Base-by-base conservation (phyloP, 345 rosid genomes). In the Eucalyptus curtisii region DNA sequence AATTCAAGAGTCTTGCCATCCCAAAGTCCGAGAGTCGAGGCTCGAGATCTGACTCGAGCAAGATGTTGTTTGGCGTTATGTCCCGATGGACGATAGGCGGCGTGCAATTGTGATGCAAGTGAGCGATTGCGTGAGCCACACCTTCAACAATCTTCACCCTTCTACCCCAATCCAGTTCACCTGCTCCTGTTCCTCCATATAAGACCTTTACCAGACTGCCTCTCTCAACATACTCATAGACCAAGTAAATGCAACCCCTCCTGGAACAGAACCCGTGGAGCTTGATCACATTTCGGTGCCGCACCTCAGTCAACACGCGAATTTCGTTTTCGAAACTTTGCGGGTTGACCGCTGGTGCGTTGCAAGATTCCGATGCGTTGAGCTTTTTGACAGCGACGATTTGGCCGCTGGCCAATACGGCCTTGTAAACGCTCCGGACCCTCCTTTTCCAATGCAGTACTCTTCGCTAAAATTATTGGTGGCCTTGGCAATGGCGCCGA, bases 221-320 rank as follows among this genome's bases (percentile, higher is more conserved):
- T 53, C 89, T 93, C 88, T n/a, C n/a, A n/a, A n/a, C n/a, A n/a
- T n/a, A n/a, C n/a, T n/a, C n/a, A n/a, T n/a, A n/a, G n/a, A n/a
- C n/a, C n/a, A n/a, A n/a, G n/a, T n/a, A n/a, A 91, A 92, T 88
- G 61, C 87, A 85, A 31, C 93, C 96, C 61, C 89, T 90, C 61
- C 49, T 89, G 5, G 95, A 92, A 88, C 95, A 95, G 88, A 90
- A 95, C 8, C 98, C 97, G 19, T 92, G 81, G 20, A 95, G 92
- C 93, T 95, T 95, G 86, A 95, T 90, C 52, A 95, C 93, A 88
- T 94, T 95, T n/a, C 95, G 90, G 88, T 95, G 96, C 92, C 95
- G 90, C 4, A 92, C 87, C 85, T 95, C 93, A 49, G 49, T 48
- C 49, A 48, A 12, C 49, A 48, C 13, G 14, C 4, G 49, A 3